phyloP scores from a whole-genome alignment of 2,329 filamentous ascomycete species.

The Diaporthe humulicola region DNA sequence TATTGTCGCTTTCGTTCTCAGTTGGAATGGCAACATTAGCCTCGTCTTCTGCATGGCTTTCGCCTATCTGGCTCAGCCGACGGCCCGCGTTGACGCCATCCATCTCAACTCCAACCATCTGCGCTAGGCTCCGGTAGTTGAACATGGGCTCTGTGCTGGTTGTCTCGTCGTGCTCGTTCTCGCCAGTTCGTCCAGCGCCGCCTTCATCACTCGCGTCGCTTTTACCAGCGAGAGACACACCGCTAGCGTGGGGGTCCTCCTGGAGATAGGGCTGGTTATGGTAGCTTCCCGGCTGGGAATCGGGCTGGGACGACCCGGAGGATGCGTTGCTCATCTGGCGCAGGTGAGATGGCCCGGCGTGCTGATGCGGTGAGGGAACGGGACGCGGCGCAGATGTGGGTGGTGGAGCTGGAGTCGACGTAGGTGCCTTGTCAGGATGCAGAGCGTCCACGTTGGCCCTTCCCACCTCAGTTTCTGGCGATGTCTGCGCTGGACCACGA shows the following conservation, averaged over 20 bases:
- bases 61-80: slow-evolving; percentile 47
- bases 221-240: slow-evolving; percentile 62
- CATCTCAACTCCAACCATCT: slow-evolving; percentile 80
- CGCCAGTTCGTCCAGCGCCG: slow-evolving; percentile 46
- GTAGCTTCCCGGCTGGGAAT: slow-evolving; percentile 72
- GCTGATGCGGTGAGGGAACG: slow-evolving; percentile 62
- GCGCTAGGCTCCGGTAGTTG: slow-evolving; percentile 89
- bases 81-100: slow-evolving; percentile 60
- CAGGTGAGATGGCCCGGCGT: slow-evolving; percentile 77
- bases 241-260: slow-evolving; percentile 66
- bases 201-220: slow-evolving; percentile 55
- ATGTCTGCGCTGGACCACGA: slow-evolving; percentile 53
- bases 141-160: slow-evolving; percentile 82
- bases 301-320: slow-evolving; percentile 81
- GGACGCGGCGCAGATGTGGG: slow-evolving; percentile 56
- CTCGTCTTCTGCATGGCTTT: slow-evolving; percentile 35
- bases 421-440: slow-evolving; percentile 39
- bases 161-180: slow-evolving; percentile 62
- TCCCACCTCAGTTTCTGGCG: slow-evolving; percentile 43
- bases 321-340: slow-evolving; percentile 90
- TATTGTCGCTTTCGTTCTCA: slow-evolving; percentile 40
- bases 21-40: slow-evolving; percentile 16
- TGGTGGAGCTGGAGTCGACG: slow-evolving; percentile 42
- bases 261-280: slow-evolving; percentile 50
- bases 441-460: slow-evolving; percentile 43